These are phyloP conservation scores for Penicillium sp. DNA, from an alignment of 2,329 filamentous ascomycete genomes.

Conservation along the genomic window DNA sequence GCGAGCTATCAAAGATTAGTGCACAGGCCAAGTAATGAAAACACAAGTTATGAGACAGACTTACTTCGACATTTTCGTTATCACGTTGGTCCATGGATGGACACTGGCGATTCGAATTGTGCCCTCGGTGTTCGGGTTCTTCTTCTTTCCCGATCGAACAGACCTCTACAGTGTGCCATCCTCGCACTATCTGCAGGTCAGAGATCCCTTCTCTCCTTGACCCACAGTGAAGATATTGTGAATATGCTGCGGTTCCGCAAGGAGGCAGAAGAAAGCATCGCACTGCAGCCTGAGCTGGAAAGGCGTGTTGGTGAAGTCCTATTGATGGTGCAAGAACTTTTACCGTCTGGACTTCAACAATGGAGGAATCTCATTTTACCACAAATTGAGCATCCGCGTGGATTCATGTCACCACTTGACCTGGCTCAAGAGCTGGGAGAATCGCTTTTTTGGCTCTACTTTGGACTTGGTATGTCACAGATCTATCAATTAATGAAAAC, in stretches of 20 bases:
- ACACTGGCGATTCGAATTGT: slow-evolving; percentile 24
- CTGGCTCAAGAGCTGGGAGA: slow-evolving; percentile 17
- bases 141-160: slow-evolving; percentile 18
- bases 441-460: slow-evolving; percentile 20
- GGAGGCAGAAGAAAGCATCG: slow-evolving; percentile 18
- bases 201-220: slow-evolving; percentile 6
- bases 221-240: neutral
- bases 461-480: slow-evolving; percentile 19
- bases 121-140: slow-evolving; percentile 21
- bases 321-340: slow-evolving; percentile 19
- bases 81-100: slow-evolving; percentile 26
- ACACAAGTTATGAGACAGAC: slow-evolving; percentile 19
- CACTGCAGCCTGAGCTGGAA: slow-evolving; percentile 10
- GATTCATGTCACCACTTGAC: slow-evolving; percentile 1
- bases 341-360: slow-evolving; percentile 12
- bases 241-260: slow-evolving; percentile 14
- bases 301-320: slow-evolving; percentile 14
- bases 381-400: slow-evolving; percentile 4
- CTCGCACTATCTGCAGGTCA: slow-evolving; percentile 23
- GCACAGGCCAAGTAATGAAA: slow-evolving; percentile 1
- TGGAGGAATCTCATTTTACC: slow-evolving; percentile 16
- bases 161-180: slow-evolving; percentile 19
- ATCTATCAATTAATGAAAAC: neutral
- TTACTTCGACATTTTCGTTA: slow-evolving; percentile 27
- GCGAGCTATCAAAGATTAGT: slow-evolving; percentile 1